These are phyloP conservation scores for Phallus indusiatus DNA, from an alignment of 768 basidiomycete genomes.

Conservation along the genomic window DNA sequence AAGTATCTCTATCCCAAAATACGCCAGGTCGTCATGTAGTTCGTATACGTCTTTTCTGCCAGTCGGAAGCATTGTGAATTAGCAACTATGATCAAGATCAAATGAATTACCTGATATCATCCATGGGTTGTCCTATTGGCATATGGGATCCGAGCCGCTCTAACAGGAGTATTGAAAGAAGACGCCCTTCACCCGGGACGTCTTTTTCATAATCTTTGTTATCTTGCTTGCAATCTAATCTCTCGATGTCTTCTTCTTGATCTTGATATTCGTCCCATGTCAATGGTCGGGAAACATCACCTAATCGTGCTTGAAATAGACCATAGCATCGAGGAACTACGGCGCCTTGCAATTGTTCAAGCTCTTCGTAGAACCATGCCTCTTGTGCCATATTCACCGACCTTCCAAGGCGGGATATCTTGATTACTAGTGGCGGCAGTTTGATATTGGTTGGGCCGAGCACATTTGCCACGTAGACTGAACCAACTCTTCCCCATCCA, in stretches of 20 bases:
- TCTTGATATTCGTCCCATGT: neutral
- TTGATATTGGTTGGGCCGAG: neutral
- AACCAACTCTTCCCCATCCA: neutral
- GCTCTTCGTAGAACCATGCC: constrained; percentile 10
- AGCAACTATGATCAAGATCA: neutral
- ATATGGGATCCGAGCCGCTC: neutral
- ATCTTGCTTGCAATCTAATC: neutral
- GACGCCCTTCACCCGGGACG: neutral
- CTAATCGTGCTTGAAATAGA: neutral
- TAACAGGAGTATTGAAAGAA: neutral
- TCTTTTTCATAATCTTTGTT: neutral
- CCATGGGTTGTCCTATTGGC: neutral
- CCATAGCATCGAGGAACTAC: constrained; percentile 6
- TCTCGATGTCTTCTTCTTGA: neutral
- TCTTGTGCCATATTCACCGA: neutral
- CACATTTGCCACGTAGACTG: neutral
- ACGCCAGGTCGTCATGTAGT: neutral
- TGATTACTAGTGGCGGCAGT: neutral
- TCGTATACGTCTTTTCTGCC: neutral
- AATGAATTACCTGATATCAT: neutral
- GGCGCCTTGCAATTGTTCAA: constrained; percentile 6
- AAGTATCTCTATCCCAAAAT: neutral
- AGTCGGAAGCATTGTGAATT: neutral
- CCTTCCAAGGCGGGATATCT: neutral
- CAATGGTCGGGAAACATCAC: neutral